Evolutionary conservation across 2,329 filamentous ascomycete genomes (phyloP).

Genomic region (Fusarium sp.): DNA sequence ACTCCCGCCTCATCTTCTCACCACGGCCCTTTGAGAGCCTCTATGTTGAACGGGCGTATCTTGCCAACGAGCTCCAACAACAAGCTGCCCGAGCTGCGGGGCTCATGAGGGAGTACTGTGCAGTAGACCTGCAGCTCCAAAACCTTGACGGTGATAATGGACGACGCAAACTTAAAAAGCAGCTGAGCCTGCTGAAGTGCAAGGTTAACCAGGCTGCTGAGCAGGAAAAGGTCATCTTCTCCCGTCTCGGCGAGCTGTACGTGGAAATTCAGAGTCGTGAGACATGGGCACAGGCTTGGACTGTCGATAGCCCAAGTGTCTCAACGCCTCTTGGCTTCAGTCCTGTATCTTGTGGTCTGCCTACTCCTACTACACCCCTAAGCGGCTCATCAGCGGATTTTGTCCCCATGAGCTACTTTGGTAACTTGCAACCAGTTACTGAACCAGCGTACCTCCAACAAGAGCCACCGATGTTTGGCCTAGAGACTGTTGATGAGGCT

Average conservation of each 20-base stretch:
- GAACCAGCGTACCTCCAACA: conserved; percentile 13
- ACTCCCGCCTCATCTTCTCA: conserved; percentile 49
- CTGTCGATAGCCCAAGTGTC: conserved; percentile 25
- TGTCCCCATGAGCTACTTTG: conserved; percentile 49
- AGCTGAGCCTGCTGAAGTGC: conserved; percentile 58
- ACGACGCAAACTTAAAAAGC: conserved; percentile 57
- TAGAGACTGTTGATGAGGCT: conserved; percentile 50
- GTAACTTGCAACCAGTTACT: conserved; percentile 7
- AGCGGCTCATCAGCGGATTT: conserved; percentile 53
- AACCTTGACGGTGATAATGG: conserved; percentile 44
- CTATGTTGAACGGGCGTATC: conserved; percentile 63
- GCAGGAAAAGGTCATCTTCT: conserved; percentile 63
- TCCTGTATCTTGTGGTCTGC: conserved; percentile 26
- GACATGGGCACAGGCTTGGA: conserved; percentile 52
- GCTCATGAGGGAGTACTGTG: conserved; percentile 58
- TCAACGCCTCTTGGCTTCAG: conserved; percentile 31
- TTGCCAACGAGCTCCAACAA: conserved; percentile 58
- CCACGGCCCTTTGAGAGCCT: conserved; percentile 61
- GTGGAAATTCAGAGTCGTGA: conserved; percentile 64
- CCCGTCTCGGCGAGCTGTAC: conserved; percentile 64
- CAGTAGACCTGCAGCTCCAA: conserved; percentile 54
- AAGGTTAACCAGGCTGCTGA: conserved; percentile 61
- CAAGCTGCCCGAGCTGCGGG: conserved; percentile 57
- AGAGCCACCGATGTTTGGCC: conserved; percentile 3
- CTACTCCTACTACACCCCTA: conserved; percentile 46